These are phyloP conservation scores for Cercospora sesami DNA, from an alignment of 2,329 filamentous ascomycete genomes.

Conservation along the genomic window DNA sequence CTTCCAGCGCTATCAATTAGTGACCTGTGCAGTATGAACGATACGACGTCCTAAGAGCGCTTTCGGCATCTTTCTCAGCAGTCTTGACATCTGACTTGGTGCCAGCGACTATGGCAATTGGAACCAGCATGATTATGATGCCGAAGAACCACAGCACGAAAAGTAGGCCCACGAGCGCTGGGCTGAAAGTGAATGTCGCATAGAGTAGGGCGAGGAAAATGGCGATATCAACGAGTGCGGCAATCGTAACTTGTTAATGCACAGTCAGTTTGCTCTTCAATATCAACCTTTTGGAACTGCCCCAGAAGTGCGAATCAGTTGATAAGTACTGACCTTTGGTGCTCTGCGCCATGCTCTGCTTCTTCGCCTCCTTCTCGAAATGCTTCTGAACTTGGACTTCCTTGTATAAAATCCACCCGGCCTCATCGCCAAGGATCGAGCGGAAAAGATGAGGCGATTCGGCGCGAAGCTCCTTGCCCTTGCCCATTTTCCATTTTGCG, in stretches of 20 bases:
- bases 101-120: neutral
- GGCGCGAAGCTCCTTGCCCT: constrained; percentile 22
- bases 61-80: neutral
- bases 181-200: neutral
- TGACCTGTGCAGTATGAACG: neutral
- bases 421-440: constrained; percentile 23
- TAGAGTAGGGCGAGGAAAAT: neutral
- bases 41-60: neutral
- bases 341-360: neutral
- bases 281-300: no score
- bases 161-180: neutral
- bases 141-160: neutral
- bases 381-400: constrained; percentile 11
- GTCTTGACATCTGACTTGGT: neutral
- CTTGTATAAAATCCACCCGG: constrained; percentile 18
- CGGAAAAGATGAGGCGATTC: constrained; percentile 21
- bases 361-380: neutral
- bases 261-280: neutral
- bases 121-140: neutral
- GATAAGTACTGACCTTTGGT: neutral
- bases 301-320: no score
- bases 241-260: neutral
- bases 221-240: neutral
- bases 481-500: constrained; percentile 23
- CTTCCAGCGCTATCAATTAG: neutral